Conservation (phyloP, 192 early-diverging fungal genomes). For the Podila minutissima region DNA sequence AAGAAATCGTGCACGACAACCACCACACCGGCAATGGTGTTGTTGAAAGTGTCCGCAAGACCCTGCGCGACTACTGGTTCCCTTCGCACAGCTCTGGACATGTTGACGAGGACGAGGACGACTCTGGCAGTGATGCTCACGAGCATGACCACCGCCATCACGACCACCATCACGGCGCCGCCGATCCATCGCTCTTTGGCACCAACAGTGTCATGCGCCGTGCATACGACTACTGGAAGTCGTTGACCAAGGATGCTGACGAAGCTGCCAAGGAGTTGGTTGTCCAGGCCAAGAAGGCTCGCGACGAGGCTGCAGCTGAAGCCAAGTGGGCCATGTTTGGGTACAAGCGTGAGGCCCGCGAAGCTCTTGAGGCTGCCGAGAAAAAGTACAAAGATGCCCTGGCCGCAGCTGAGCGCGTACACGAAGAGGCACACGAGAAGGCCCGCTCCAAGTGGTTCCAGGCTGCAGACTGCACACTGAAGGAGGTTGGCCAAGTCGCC, state of each 20-base stretch:
- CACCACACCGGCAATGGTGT: background rate
- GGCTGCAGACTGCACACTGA: conserved; percentile 19
- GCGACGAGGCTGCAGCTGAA: conserved; percentile 33
- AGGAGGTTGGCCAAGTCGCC: conserved; percentile 21
- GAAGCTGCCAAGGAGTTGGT: conserved; percentile 29
- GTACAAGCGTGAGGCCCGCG: conserved; percentile 38
- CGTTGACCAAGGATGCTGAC: conserved; percentile 31
- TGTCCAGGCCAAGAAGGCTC: conserved; percentile 20
- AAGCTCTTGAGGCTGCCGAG: conserved; percentile 31
- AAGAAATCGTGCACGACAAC: conserved; percentile 14
- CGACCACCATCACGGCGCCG: background rate
- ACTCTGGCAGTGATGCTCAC: conserved; percentile 1
- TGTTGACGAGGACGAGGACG: conserved; percentile 1
- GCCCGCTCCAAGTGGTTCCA: conserved; percentile 45
- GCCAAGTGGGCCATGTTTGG: conserved; percentile 50
- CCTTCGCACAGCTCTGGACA: conserved; percentile 4
- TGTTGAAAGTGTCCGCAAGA: conserved; percentile 21
- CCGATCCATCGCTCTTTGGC: background rate
- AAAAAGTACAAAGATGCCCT: conserved; percentile 33
- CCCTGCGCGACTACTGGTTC: conserved; percentile 42
- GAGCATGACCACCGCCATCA: background rate
- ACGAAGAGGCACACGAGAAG: conserved; percentile 27
- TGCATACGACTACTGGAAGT: conserved; percentile 43
- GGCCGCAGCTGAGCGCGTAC: conserved; percentile 26
- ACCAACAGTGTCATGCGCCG: conserved; percentile 29